Evolutionary conservation across 2,329 filamentous ascomycete genomes (phyloP).

Genomic region (Endoconidiophora laricicola): DNA sequence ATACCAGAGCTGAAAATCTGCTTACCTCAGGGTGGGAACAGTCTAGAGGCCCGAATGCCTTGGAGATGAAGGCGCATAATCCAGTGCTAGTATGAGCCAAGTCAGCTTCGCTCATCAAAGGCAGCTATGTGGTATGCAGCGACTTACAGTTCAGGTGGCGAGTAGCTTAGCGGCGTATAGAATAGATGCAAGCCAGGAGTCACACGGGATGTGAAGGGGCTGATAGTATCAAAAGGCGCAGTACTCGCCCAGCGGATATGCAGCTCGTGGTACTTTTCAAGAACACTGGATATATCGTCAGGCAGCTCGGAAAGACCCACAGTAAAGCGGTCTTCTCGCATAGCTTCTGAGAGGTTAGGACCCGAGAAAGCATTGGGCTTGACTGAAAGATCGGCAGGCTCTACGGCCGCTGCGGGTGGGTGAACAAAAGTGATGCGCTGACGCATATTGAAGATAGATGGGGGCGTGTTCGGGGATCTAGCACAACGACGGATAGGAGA

Average conservation of each 20-base stretch:
- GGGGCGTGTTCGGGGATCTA: not conserved
- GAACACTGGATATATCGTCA: slow-evolving; percentile 40
- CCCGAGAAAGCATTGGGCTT: slow-evolving; percentile 36
- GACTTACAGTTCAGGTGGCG: not conserved
- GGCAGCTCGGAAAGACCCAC: slow-evolving; percentile 59
- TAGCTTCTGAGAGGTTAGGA: slow-evolving; percentile 38
- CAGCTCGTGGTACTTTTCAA: slow-evolving; percentile 52
- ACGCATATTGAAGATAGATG: slow-evolving; percentile 37
- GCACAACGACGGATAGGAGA: not conserved
- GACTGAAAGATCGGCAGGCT: slow-evolving; percentile 46
- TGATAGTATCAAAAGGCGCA: slow-evolving; percentile 36
- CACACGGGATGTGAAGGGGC: slow-evolving; percentile 58
- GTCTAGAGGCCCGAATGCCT: slow-evolving; percentile 38
- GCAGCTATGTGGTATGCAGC: too few relatives aligned
- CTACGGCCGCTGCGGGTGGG: slow-evolving; percentile 43
- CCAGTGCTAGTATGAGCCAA: not conserved
- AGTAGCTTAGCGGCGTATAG: slow-evolving; percentile 38
- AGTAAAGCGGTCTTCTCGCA: slow-evolving; percentile 66
- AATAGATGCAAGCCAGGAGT: slow-evolving; percentile 71
- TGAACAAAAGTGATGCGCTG: slow-evolving; percentile 68
- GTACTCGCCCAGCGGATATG: slow-evolving; percentile 65
- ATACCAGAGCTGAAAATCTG: not conserved
- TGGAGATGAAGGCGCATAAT: slow-evolving; percentile 42
- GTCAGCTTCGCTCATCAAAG: too few relatives aligned
- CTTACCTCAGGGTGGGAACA: slow-evolving; percentile 25